phyloP scores from a whole-genome alignment of 1,139 yeast species.

The Scheffersomyces illinoinensis region DNA sequence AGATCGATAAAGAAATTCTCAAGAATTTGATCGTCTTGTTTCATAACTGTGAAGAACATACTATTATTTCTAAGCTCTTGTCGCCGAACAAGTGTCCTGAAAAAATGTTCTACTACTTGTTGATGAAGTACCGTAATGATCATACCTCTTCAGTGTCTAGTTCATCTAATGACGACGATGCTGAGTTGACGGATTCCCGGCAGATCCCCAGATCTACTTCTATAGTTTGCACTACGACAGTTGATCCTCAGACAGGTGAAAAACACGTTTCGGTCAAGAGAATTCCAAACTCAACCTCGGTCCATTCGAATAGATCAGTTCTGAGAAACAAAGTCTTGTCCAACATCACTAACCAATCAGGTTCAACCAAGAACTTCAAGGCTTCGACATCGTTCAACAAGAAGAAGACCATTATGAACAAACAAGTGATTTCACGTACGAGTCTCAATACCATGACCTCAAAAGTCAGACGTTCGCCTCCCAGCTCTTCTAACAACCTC shows the following conservation, averaged over 20 bases:
- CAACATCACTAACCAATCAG: constrained; percentile 31
- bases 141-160: constrained; percentile 35
- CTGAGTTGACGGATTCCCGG: constrained; percentile 13
- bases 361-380: constrained; percentile 24
- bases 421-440: constrained; percentile 27
- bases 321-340: constrained; percentile 19
- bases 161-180: constrained; percentile 20
- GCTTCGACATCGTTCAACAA: constrained; percentile 45
- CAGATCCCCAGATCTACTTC: constrained; percentile 48
- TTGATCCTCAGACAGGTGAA: constrained; percentile 31
- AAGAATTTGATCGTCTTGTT: constrained; percentile 85
- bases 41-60: constrained; percentile 76
- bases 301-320: constrained; percentile 15
- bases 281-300: constrained; percentile 23
- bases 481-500: constrained; percentile 4
- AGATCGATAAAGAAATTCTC: constrained; percentile 79
- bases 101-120: constrained; percentile 83
- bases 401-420: constrained; percentile 32
- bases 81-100: constrained; percentile 71
- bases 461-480: not conserved
- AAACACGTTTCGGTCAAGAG: constrained; percentile 22
- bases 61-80: constrained; percentile 60
- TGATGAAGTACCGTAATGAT: constrained; percentile 81
- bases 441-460: constrained; percentile 14
- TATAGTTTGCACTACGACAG: constrained; percentile 44